phyloP scores from a whole-genome alignment of 2,329 filamentous ascomycete genomes.

The Colletotrichum kahawae region DNA sequence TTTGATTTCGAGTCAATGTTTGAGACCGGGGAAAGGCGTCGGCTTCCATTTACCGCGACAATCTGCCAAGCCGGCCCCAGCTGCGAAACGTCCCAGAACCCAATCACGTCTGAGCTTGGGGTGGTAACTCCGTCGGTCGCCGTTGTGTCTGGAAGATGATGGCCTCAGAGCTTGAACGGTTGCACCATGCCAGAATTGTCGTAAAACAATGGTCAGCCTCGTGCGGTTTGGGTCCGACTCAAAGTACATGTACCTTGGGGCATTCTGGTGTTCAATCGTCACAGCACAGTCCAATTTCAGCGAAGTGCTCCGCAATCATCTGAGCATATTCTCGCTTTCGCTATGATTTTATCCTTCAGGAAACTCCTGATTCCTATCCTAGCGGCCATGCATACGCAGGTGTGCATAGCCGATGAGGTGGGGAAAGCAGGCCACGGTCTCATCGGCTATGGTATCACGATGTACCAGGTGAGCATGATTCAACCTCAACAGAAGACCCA shows the following conservation, averaged over 20 bases:
- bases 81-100: background rate
- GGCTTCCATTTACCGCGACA: background rate
- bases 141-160: background rate
- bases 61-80: background rate
- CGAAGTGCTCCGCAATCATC: background rate
- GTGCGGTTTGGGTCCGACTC: rapidly evolving
- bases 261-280: background rate
- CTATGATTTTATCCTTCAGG: background rate
- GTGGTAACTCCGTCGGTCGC: background rate
- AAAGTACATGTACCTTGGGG: background rate
- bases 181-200: background rate
- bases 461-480: slow-evolving; percentile 33
- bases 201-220: background rate
- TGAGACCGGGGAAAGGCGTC: background rate
- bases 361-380: background rate
- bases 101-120: background rate
- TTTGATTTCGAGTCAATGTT: background rate
- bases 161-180: background rate
- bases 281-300: background rate
- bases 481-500: no score
- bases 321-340: background rate
- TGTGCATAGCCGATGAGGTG: background rate
- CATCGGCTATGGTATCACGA: slow-evolving; percentile 38
- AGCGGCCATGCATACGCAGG: background rate
- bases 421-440: slow-evolving; percentile 27